Evolutionary conservation across 768 basidiomycete species (phyloP).

Genomic region (Termitomyces sp.): DNA sequence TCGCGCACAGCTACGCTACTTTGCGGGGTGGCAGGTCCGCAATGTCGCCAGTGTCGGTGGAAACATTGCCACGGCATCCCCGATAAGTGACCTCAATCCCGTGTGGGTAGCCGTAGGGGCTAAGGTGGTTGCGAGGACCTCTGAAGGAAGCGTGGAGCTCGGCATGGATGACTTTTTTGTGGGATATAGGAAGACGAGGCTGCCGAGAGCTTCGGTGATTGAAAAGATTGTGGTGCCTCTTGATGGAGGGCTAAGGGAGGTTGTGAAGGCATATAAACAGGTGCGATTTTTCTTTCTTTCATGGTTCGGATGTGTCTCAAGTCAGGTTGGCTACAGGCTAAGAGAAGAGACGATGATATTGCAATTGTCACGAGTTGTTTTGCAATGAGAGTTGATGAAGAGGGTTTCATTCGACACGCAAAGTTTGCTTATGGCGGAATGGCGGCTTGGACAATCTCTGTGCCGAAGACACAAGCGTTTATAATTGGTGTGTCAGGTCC

Average conservation of each 20-base stretch:
- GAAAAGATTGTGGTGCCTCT: constrained; percentile 13
- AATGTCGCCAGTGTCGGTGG: constrained; percentile 13
- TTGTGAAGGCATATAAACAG: constrained; percentile 14
- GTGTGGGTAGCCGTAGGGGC: constrained; percentile 11
- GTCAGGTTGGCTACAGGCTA: background rate
- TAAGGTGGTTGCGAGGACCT: constrained; percentile 2
- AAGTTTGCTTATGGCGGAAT: constrained; percentile 14
- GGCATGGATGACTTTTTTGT: constrained; percentile 13
- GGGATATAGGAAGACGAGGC: constrained; percentile 11
- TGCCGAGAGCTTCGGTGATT: constrained; percentile 7
- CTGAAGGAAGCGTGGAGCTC: constrained; percentile 2
- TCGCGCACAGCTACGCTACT: constrained; percentile 10
- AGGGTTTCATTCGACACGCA: constrained; percentile 6
- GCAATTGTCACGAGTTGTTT: constrained; percentile 13
- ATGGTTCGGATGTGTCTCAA: background rate
- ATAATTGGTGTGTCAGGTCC: constrained; percentile 2
- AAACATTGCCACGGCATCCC: constrained; percentile 12
- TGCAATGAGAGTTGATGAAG: constrained; percentile 4
- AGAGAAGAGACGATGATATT: constrained; percentile 13
- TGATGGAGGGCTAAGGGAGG: constrained; percentile 10
- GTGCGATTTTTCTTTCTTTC: background rate
- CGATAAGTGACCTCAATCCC: constrained; percentile 14
- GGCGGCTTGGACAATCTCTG: constrained; percentile 12
- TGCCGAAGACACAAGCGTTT: constrained; percentile 9
- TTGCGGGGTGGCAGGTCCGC: constrained; percentile 11